Evolutionary conservation across 495 filamentous ascomycete species (phyloP).

Genomic region (Cetradonia linearis): DNA sequence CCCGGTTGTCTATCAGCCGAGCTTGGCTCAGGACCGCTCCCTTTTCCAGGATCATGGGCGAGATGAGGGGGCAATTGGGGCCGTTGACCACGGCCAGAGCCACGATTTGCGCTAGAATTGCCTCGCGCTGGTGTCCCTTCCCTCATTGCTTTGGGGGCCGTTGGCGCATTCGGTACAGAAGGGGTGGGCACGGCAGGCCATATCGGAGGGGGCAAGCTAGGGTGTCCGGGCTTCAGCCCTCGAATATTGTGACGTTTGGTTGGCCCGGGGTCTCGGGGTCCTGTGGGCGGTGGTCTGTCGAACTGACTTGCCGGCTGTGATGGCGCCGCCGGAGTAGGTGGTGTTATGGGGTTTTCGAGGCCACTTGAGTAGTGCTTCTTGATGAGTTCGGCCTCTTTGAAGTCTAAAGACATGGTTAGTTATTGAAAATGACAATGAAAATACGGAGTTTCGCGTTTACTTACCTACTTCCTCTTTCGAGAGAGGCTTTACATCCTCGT

Average conservation of each 20-base stretch:
- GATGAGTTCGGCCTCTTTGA: not conserved
- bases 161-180: not conserved
- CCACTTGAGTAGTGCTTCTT: too few species aligned
- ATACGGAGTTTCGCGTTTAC: not conserved
- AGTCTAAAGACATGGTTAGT: not conserved
- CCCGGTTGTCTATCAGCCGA: too few species aligned
- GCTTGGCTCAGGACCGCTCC: too few species aligned
- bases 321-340: not conserved
- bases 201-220: not conserved
- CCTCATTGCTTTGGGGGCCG: not conserved
- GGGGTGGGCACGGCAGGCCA: not conserved
- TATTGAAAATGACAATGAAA: too few species aligned
- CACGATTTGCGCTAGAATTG: too few species aligned
- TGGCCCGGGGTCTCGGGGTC: not conserved
- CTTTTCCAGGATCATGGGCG: too few species aligned
- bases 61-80: too few species aligned
- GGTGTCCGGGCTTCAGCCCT: not conserved
- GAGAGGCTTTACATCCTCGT: not conserved
- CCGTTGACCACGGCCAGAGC: too few species aligned
- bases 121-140: not conserved
- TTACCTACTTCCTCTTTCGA: not conserved
- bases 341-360: too few species aligned
- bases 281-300: too few species aligned
- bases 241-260: not conserved
- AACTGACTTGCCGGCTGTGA: too few species aligned